phyloP scores from a whole-genome alignment of 768 basidiomycete species.

The Trametes maxima region DNA sequence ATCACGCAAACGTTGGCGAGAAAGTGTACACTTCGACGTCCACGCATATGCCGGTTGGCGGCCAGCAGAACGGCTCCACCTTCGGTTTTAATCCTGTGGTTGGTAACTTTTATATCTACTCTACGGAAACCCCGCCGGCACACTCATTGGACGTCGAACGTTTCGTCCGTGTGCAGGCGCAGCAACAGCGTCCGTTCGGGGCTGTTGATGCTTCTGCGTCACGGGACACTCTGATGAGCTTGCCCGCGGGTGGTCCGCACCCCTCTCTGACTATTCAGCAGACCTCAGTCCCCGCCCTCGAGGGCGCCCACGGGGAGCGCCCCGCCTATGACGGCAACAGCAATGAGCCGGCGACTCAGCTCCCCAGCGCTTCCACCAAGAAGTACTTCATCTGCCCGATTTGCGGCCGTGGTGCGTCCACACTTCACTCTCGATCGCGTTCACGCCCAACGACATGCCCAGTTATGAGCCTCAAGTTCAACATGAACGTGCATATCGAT shows the following conservation, averaged over 20 bases:
- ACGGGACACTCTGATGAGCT: neutral
- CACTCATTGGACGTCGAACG: too few species aligned
- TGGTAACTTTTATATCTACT: too few species aligned
- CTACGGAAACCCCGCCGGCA: too few species aligned
- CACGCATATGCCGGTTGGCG: too few species aligned
- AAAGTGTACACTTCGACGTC: too few species aligned
- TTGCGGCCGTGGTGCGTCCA: neutral
- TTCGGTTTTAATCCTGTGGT: too few species aligned
- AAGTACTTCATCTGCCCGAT: neutral
- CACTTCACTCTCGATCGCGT: too few species aligned
- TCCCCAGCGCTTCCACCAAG: neutral
- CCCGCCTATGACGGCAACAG: neutral
- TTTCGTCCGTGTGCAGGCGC: neutral
- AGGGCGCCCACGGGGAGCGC: neutral
- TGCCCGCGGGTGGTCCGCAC: neutral
- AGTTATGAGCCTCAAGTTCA: conserved; percentile 7
- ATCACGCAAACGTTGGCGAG: too few species aligned
- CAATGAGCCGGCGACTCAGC: neutral
- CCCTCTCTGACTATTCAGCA: neutral
- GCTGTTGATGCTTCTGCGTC: conserved; percentile 2
- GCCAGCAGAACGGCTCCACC: too few species aligned
- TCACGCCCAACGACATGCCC: neutral
- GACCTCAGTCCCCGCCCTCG: neutral
- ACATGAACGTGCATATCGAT: conserved; percentile 11
- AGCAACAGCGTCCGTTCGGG: conserved; percentile 4